A percentile compares a stretch with the other conserved stretches of the same genome.
phyloP scores from a whole-genome alignment of 176 grass and related monocot species.

The Carex myosuroides region DNA sequence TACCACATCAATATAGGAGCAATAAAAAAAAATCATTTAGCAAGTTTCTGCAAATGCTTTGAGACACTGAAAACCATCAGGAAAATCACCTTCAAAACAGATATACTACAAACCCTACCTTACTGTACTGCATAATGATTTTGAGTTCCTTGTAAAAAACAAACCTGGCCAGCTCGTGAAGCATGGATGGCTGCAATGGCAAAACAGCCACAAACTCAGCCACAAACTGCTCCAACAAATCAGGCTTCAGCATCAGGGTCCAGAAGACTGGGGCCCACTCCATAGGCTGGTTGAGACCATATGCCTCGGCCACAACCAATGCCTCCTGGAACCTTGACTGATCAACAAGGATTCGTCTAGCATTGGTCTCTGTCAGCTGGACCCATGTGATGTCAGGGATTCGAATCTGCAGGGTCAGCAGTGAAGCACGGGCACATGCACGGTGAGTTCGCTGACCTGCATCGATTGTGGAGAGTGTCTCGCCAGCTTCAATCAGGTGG shows the following conservation, averaged over 20 bases:
- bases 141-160: background rate
- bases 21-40: background rate
- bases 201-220: constrained; percentile 78
- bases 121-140: background rate
- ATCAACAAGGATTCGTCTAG: constrained; percentile 57
- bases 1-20: no score
- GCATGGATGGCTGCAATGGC: constrained; percentile 76
- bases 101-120: background rate
- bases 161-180: constrained; percentile 68
- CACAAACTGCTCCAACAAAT: constrained; percentile 77
- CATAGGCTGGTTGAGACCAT: constrained; percentile 74
- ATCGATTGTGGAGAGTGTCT: constrained; percentile 85
- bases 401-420: constrained; percentile 82
- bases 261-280: constrained; percentile 93
- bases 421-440: constrained; percentile 69
- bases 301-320: constrained; percentile 86
- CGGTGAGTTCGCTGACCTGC: constrained; percentile 71
- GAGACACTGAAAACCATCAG: background rate
- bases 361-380: constrained; percentile 69
- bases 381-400: constrained; percentile 91
- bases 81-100: background rate
- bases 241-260: constrained; percentile 83
- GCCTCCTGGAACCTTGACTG: constrained; percentile 96
- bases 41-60: background rate
- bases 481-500: constrained; percentile 69